Conservation (phyloP, 2,329 filamentous ascomycete genomes). For the Claviceps maximensis region DNA sequence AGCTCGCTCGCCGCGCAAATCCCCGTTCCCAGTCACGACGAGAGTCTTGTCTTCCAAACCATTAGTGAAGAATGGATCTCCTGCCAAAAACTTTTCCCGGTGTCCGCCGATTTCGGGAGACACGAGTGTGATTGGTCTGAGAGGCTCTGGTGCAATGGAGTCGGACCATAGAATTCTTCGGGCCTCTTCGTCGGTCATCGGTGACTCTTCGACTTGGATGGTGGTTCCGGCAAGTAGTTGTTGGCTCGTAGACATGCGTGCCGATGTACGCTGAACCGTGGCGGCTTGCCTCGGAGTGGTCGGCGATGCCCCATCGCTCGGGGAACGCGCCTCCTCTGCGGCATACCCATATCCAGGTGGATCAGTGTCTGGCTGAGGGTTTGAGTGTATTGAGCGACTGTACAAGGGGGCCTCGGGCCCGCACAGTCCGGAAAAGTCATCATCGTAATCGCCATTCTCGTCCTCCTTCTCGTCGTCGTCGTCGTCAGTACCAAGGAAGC, state of each 20-base stretch:
- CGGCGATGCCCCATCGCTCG: slow-evolving; percentile 1
- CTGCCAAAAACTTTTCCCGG: slow-evolving; percentile 27
- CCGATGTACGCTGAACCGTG: slow-evolving; percentile 4
- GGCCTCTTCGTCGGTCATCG: slow-evolving; percentile 27
- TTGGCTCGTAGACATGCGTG: not conserved
- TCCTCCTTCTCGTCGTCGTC: slow-evolving; percentile 14
- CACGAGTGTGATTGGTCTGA: not conserved
- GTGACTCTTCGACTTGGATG: slow-evolving; percentile 14
- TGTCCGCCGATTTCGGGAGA: slow-evolving; percentile 13
- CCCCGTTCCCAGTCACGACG: slow-evolving; percentile 20
- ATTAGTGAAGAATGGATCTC: slow-evolving; percentile 20
- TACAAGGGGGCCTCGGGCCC: not conserved
- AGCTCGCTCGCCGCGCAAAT: slow-evolving; percentile 18
- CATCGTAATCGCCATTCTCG: slow-evolving; percentile 14
- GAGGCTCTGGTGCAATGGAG: slow-evolving; percentile 7
- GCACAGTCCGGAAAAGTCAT: slow-evolving; percentile 7
- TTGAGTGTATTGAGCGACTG: not conserved
- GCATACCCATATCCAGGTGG: not conserved
- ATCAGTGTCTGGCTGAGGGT: not conserved
- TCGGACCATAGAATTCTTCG: slow-evolving; percentile 27
- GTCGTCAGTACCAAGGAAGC: not conserved
- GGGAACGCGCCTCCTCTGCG: slow-evolving; percentile 2
- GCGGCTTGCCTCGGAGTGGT: slow-evolving; percentile 6
- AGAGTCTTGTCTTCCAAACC: slow-evolving; percentile 27
- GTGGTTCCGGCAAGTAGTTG: not conserved